Evolutionary conservation across 139 green algal species (phyloP), one percentile per base, ranked within the genome.

Genomic region (Nannochloris sp.): DNA sequence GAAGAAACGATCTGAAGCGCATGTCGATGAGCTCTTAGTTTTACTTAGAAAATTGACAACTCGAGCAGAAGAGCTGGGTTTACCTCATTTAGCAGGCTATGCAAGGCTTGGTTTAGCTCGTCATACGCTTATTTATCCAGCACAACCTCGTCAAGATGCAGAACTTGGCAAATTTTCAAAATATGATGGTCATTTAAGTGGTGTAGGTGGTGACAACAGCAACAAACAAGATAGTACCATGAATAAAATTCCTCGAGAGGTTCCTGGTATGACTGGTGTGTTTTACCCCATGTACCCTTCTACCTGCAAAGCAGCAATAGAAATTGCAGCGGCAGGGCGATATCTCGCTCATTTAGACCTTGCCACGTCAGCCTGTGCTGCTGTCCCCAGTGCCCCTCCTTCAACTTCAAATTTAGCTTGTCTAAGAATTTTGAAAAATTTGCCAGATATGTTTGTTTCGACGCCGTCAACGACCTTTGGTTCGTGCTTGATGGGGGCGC

Each of bases 61-160:
- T 32, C 55, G 59, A 55, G 42, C 36, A 25, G 25, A 76, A 46
- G 76, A 89, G 65, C 68, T 81, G 45, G 59, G 67, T 19, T 35
- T 77, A 46, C 83, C 83, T 3, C 78, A 87, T 65, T 73, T 89
- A 25, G 64, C 60, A 27, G 76, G 65, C 9, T 85, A 71, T 38
- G 68, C 73, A 9, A 68, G 60, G 6, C 72, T 89, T 54, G 64
- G 67, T 6, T 58, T 85, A 15, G 78, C 81, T 7, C 35, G 71
- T 23, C 77, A 81, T 39, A 37, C 64, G 8, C 55, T 88, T 56
- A 47, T 74, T 63, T 71, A 85, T 67, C 65, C 70, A 30, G 42
- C 42, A 4, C 31, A 67, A n/a, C 54, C 35, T 36, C 15, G n/a
- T n/a, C n/a, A n/a, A n/a, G n/a, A n/a, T n/a, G n/a, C n/a, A n/a